Conservation (phyloP, 805 yeast genomes). For the Lachancea thermotolerans region DNA sequence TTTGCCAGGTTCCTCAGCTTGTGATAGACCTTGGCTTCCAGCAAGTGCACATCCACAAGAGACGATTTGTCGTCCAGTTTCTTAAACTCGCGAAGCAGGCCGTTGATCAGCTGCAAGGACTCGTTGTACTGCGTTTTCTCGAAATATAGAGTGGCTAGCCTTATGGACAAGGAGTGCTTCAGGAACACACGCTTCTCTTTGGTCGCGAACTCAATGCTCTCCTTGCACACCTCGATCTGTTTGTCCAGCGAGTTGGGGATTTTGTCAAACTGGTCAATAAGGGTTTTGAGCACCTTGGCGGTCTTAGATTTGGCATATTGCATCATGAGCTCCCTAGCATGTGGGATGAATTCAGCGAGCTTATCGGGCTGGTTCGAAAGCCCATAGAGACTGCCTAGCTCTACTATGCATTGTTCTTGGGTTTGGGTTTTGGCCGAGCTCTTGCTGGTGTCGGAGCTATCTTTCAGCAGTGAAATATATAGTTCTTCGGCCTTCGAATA, state of each 20-base stretch:
- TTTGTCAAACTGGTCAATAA: conserved; percentile 70
- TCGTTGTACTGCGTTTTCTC: conserved; percentile 58
- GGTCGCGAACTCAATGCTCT: conserved; percentile 82
- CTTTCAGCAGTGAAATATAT: conserved; percentile 45
- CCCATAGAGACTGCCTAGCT: conserved; percentile 68
- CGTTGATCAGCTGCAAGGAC: conserved; percentile 64
- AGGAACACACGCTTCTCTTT: conserved; percentile 78
- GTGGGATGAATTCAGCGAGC: conserved; percentile 54
- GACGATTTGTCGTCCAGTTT: conserved; percentile 93
- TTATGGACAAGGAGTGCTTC: conserved; percentile 80
- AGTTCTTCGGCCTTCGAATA: conserved; percentile 51
- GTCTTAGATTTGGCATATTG: conserved; percentile 89
- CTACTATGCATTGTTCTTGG: conserved; percentile 68
- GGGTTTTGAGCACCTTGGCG: conserved; percentile 76
- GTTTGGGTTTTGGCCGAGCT: conserved; percentile 29
- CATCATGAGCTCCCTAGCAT: conserved; percentile 65
- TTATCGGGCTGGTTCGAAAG: conserved; percentile 40
- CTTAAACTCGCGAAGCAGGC: conserved; percentile 76
- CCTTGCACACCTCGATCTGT: conserved; percentile 67
- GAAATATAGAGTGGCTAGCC: conserved; percentile 70
- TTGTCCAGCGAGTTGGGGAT: conserved; percentile 57
- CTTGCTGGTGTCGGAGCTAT: conserved; percentile 36
- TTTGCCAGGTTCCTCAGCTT: conserved; percentile 87
- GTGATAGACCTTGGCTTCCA: conserved; percentile 86
- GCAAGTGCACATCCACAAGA: conserved; percentile 87